Conservation (phyloP, 495 filamentous ascomycete species). For the Hypomontagnella monticulosa region DNA sequence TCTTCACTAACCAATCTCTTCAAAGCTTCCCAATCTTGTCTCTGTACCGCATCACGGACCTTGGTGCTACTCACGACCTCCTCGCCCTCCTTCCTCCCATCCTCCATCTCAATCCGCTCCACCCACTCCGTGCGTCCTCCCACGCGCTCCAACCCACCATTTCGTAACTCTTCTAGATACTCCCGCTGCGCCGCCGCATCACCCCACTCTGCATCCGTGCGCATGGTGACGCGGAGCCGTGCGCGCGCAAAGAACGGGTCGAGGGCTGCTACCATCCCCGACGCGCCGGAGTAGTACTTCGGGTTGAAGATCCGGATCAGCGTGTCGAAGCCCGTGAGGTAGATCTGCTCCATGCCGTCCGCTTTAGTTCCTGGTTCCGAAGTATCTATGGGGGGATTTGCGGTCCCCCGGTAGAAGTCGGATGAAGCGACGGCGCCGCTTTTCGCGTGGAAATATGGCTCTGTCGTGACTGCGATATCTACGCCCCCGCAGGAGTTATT, state of each 20-base stretch:
- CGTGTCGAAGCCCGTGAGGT: conserved; percentile 90
- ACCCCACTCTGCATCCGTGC: conserved; percentile 75
- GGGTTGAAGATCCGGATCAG: conserved; percentile 81
- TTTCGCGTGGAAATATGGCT: conserved; percentile 89
- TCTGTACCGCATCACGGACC: conserved; percentile 71
- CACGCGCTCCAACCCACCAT: conserved; percentile 62
- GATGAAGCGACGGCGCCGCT: conserved; percentile 69
- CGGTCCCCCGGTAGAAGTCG: conserved; percentile 56
- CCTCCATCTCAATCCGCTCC: conserved; percentile 73
- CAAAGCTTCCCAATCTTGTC: conserved; percentile 64
- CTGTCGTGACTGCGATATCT: conserved; percentile 83
- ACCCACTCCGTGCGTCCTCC: conserved; percentile 76
- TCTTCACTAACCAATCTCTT: conserved; percentile 68
- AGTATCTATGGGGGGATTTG: no score
- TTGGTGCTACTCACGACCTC: conserved; percentile 79
- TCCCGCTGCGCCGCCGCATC: conserved; percentile 64
- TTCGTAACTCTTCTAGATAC: conserved; percentile 63
- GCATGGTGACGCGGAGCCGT: conserved; percentile 74
- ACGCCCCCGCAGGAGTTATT: conserved; percentile 48
- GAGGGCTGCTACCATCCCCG: conserved; percentile 61
- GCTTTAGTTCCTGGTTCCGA: no score
- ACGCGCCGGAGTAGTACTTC: conserved; percentile 76
- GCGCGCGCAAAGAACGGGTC: conserved; percentile 75
- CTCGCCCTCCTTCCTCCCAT: conserved; percentile 63
- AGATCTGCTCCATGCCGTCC: conserved; percentile 67